Conservation (phyloP, 805 yeast genomes). For the Wickerhamomyces chambardii region DNA sequence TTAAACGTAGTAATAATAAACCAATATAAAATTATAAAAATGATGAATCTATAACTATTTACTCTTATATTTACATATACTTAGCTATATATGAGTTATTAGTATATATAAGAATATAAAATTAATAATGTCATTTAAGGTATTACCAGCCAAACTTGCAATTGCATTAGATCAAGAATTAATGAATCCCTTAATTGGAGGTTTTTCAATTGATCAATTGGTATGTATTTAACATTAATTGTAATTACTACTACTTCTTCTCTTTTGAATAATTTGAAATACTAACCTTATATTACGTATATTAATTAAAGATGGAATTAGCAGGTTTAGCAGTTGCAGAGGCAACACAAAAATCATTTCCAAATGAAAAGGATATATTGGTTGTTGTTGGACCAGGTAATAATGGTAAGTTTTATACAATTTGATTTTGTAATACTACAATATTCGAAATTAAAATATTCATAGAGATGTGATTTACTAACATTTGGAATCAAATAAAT, state of each 20-base stretch:
- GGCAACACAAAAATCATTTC: slow-evolving; percentile 62
- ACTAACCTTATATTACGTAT: slow-evolving; percentile 16
- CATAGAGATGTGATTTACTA: no score
- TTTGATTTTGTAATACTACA: slow-evolving; percentile 78
- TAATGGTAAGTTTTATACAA: slow-evolving; percentile 89
- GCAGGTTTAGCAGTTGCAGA: slow-evolving; percentile 96
- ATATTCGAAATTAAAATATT: slow-evolving; percentile 28
- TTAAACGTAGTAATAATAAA: no score
- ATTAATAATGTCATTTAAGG: slow-evolving; percentile 22
- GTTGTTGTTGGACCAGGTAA: slow-evolving; percentile 93
- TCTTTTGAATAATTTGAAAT: slow-evolving; percentile 7
- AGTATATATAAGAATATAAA: no score
- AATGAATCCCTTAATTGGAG: slow-evolving; percentile 60
- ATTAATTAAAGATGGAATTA: slow-evolving; percentile 61
- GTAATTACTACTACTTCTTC: not conserved
- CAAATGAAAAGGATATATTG: slow-evolving; percentile 41
- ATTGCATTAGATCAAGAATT: slow-evolving; percentile 75
- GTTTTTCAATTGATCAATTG: slow-evolving; percentile 75
- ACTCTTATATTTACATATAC: no score
- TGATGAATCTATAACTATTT: no score
- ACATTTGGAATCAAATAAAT: no score
- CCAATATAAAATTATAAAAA: no score
- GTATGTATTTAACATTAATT: no score
- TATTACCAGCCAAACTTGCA: slow-evolving; percentile 45
- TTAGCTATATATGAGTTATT: no score